Evolutionary conservation across 2,329 filamentous ascomycete species (phyloP), one percentile per base, ranked within the genome.

Genomic region (Penicillium sp.): DNA sequence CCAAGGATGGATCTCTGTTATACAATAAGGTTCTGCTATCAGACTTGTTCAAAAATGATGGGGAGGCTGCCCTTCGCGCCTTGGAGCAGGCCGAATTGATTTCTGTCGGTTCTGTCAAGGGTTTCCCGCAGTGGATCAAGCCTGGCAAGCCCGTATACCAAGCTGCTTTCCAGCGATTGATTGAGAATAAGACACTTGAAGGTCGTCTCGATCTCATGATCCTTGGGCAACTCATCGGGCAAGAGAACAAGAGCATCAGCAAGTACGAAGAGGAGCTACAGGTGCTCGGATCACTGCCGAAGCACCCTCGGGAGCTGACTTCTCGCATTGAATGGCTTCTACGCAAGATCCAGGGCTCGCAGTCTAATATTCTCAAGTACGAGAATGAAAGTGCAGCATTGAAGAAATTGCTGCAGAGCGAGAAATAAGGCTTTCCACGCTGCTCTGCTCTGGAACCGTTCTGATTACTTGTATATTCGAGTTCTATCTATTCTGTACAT

Each of bases 21-120:
- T 98, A 97, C 81, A 94, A 96, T 76, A 90, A 96, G 71, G 82
- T 97, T 2, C 80, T 97, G 0, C 84, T 97, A 1, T 86, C 88
- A 4, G 87, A 90, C 58, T 84, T 91, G 0, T 96, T 96, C 77
- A 86, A 89, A 25, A 83, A 84, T 1, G 85, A 87, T 60, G 91
- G 90, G 60, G 93, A 97, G 69, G 80, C 83, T 0, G 90, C 90
- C 0, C 83, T 99, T 13, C 90, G 92, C 61, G 88, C 88, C 0
- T 87, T 99, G 1, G 89, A 93, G 55, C 89, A 92, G 70, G 88
- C 91, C 0, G 95, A 98, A 74, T 86, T 98, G 35, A 93, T 99
- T 72, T 86, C 87, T 1, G 87, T 98, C 55, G 84, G 85, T 28
- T 87, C 87, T 4, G 80, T 83, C 53, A 89, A 90, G 49, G 94